Conservation (phyloP, 176 grass and related monocot genomes). For the Eragrostis curvula region DNA sequence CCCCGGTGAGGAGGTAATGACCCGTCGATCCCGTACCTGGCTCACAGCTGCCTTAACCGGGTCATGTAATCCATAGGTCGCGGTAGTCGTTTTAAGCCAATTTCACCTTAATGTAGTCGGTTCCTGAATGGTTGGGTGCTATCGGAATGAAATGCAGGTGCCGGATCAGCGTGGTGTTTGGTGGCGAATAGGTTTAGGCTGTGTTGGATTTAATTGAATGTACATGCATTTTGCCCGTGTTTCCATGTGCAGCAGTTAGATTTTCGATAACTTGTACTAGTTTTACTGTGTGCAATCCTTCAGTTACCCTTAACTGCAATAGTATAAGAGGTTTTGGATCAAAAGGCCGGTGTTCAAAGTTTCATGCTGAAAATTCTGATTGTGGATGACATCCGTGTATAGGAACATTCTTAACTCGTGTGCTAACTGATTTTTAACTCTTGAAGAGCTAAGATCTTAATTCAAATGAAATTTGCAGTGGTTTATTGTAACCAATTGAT, state of each 20-base stretch:
- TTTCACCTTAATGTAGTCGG: not conserved
- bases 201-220: not conserved
- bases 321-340: not conserved
- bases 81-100: not conserved
- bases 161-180: not conserved
- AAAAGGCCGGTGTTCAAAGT: not conserved
- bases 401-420: not conserved
- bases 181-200: not conserved
- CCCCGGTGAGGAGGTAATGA: slow-evolving; percentile 34
- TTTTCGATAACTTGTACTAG: not conserved
- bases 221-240: not conserved
- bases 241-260: not conserved
- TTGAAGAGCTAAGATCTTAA: not conserved
- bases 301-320: not conserved
- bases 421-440: not conserved
- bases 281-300: not conserved
- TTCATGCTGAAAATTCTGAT: not conserved
- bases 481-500: not conserved
- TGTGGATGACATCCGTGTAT: not conserved
- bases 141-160: not conserved
- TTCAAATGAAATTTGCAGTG: not conserved
- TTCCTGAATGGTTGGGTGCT: not conserved
- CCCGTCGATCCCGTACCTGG: too few relatives aligned
- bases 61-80: not conserved
- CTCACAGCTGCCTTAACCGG: not conserved